Evolutionary conservation across 2,329 filamentous ascomycete species (phyloP).

Genomic region (Beauveria scarabaeidicola): DNA sequence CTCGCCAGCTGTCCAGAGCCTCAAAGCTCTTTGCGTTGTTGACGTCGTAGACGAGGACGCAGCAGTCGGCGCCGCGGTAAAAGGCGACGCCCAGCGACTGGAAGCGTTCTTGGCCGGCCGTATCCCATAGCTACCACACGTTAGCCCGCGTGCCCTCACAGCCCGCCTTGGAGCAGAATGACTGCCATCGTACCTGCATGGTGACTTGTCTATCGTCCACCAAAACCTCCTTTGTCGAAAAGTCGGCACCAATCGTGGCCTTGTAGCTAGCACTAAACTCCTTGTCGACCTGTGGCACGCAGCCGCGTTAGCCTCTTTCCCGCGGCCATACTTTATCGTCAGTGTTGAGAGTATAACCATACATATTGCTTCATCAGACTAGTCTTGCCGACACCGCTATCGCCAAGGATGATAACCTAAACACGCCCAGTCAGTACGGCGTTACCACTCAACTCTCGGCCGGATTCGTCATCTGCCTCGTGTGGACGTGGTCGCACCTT

Average conservation of each 20-base stretch:
- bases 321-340: background rate
- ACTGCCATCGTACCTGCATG: constrained; percentile 65
- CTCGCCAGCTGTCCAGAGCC: constrained; percentile 94
- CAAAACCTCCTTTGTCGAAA: constrained; percentile 93
- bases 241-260: constrained; percentile 97
- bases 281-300: constrained; percentile 80
- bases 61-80: constrained; percentile 95
- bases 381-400: constrained; percentile 98
- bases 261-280: constrained; percentile 99
- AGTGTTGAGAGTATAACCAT: constrained; percentile 28
- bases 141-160: background rate
- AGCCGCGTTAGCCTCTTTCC: background rate
- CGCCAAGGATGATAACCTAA: constrained; percentile 96
- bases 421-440: constrained; percentile 14
- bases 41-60: constrained; percentile 94
- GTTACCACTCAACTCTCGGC: background rate
- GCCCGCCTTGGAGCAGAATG: constrained; percentile 9
- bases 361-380: constrained; percentile 99
- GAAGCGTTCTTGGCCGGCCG: constrained; percentile 92
- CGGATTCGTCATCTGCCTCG: background rate
- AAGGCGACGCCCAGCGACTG: constrained; percentile 96
- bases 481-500: constrained; percentile 50
- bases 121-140: constrained; percentile 77
- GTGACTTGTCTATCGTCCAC: constrained; percentile 96
- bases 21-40: constrained; percentile 99